Percentiles rank a stretch among this genome's conserved stretches.
Conservation (phyloP, 2,329 filamentous ascomycete species). For the Neurospora sp. region DNA sequence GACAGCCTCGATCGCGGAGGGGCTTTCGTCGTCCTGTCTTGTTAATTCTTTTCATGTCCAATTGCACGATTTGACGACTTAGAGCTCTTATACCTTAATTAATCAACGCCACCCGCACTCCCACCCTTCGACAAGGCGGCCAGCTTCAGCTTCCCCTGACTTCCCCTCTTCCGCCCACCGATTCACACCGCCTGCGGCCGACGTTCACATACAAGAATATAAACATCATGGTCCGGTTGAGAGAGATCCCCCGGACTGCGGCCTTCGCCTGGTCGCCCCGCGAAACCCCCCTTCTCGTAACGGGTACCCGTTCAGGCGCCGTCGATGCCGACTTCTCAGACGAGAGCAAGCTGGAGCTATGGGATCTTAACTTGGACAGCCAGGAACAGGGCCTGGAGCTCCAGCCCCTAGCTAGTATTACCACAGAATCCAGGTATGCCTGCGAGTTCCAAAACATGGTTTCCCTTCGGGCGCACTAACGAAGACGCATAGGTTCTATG, state of each 20-base stretch:
- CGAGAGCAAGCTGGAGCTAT: slow-evolving; percentile 91
- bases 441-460: background rate
- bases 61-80: background rate
- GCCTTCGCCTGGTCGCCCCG: slow-evolving; percentile 95
- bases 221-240: slow-evolving; percentile 74
- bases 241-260: slow-evolving; percentile 93
- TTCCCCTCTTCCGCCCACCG: background rate
- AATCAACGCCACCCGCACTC: slow-evolving; percentile 1
- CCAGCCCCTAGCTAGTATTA: slow-evolving; percentile 73
- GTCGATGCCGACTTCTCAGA: slow-evolving; percentile 97
- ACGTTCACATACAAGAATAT: slow-evolving; percentile 14
- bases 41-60: background rate
- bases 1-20: background rate
- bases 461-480: slow-evolving; percentile 6
- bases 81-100: slow-evolving; percentile 1
- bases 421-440: slow-evolving; percentile 75
- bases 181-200: slow-evolving; percentile 4
- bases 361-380: slow-evolving; percentile 82
- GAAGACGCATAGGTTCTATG: slow-evolving; percentile 67
- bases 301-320: slow-evolving; percentile 87
- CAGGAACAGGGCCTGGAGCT: slow-evolving; percentile 70
- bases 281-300: slow-evolving; percentile 72
- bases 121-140: background rate
- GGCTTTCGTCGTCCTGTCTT: background rate
- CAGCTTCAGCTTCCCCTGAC: background rate